Percentiles rank a stretch among this genome's conserved stretches.
Evolutionary conservation across 257 asterid species (phyloP).

Genomic region (Solanum commersonii): DNA sequence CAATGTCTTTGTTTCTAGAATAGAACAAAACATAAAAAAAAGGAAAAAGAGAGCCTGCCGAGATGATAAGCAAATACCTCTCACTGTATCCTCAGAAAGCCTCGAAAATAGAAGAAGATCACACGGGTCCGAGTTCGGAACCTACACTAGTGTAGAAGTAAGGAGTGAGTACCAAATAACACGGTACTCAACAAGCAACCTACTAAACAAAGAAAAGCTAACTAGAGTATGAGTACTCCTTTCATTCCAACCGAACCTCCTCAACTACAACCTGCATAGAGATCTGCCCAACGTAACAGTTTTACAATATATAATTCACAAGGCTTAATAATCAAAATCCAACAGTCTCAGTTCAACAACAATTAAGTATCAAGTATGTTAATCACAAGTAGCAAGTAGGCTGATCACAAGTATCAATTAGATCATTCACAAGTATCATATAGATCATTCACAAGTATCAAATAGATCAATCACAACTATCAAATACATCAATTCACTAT

Average conservation of each 20-base stretch:
- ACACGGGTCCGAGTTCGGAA: not conserved
- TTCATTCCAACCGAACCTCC: not conserved
- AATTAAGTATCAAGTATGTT: not conserved
- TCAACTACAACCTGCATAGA: not conserved
- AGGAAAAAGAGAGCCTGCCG: not conserved
- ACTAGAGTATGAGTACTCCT: no score
- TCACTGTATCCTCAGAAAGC: not conserved
- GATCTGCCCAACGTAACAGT: not conserved
- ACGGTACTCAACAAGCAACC: not conserved
- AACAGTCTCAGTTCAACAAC: not conserved
- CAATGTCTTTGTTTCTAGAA: not conserved
- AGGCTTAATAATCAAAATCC: not conserved
- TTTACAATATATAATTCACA: not conserved
- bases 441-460: not conserved
- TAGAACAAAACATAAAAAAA: not conserved
- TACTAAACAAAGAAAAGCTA: not conserved
- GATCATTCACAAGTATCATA: not conserved
- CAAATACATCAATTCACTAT: no score
- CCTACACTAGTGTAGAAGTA: not conserved
- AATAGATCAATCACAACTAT: no score
- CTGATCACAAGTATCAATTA: not conserved
- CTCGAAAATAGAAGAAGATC: not conserved
- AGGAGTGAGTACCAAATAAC: not conserved
- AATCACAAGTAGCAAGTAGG: not conserved
- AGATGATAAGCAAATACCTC: not conserved